Percentiles rank a stretch among this genome's conserved stretches.
Conservation (phyloP, 306 rosid genomes). For the Arachis hypogaea region DNA sequence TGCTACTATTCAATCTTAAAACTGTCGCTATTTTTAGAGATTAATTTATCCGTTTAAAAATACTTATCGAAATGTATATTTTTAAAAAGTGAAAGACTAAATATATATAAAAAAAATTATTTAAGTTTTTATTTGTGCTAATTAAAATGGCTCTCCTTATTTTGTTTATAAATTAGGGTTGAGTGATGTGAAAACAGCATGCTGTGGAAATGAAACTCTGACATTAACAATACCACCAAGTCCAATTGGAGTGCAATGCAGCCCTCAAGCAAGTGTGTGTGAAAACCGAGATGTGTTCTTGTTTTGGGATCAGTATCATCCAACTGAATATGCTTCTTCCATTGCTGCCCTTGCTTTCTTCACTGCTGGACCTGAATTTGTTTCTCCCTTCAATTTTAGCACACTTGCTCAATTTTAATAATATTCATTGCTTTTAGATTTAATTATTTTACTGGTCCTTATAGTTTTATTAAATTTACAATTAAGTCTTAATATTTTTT, state of each 20-base stretch:
- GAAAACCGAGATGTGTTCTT: background rate
- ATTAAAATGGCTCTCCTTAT: background rate
- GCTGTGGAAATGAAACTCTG: constrained; percentile 44
- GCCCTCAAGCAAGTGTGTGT: background rate
- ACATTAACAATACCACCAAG: background rate
- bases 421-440: too few relatives aligned
- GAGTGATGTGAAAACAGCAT: constrained; percentile 32
- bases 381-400: constrained; percentile 27
- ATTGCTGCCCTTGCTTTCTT: background rate
- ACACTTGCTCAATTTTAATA: background rate
- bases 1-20: too few relatives aligned
- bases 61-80: too few relatives aligned
- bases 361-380: background rate
- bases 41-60: too few relatives aligned
- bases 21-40: too few relatives aligned
- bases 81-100: too few relatives aligned
- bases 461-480: too few relatives aligned
- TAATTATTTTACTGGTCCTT: too few relatives aligned
- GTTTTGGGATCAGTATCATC: constrained; percentile 38
- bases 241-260: background rate
- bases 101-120: too few relatives aligned
- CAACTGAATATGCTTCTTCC: constrained; percentile 6
- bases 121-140: too few relatives aligned
- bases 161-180: constrained; percentile 33
- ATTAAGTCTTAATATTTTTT: too few relatives aligned